These are phyloP conservation scores for Termitomyces sp. DNA, from an alignment of 768 basidiomycete genomes.

Conservation along the genomic window DNA sequence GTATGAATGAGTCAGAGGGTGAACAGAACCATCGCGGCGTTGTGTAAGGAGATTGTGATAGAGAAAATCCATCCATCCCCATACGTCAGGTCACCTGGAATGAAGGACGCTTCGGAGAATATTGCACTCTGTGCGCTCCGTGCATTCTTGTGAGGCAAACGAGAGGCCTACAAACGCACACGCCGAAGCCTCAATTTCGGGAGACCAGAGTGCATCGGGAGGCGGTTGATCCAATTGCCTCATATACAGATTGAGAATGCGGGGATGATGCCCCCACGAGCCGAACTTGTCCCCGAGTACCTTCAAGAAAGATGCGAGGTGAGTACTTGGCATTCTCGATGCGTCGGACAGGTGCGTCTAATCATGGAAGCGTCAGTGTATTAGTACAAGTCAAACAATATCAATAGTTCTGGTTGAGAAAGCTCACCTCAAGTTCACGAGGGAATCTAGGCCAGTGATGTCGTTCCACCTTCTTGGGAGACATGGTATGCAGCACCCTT, in stretches of 20 bases:
- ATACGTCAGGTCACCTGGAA: background rate
- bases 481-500: background rate
- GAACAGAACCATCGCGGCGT: background rate
- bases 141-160: background rate
- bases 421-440: background rate
- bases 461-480: background rate
- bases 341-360: background rate
- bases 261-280: background rate
- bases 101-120: background rate
- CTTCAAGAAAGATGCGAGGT: background rate
- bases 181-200: background rate
- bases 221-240: background rate
- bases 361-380: background rate
- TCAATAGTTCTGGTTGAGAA: background rate
- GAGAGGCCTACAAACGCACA: background rate
- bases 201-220: background rate
- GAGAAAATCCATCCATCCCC: background rate
- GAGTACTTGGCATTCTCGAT: background rate
- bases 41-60: background rate
- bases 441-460: background rate
- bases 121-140: background rate
- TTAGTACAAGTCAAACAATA: too few relatives aligned
- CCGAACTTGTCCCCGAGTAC: background rate
- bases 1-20: background rate
- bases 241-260: background rate